Evolutionary conservation across 2,329 filamentous ascomycete genomes (phyloP), one percentile per base, ranked within the genome.

Genomic region (Fusarium albosuccineum): DNA sequence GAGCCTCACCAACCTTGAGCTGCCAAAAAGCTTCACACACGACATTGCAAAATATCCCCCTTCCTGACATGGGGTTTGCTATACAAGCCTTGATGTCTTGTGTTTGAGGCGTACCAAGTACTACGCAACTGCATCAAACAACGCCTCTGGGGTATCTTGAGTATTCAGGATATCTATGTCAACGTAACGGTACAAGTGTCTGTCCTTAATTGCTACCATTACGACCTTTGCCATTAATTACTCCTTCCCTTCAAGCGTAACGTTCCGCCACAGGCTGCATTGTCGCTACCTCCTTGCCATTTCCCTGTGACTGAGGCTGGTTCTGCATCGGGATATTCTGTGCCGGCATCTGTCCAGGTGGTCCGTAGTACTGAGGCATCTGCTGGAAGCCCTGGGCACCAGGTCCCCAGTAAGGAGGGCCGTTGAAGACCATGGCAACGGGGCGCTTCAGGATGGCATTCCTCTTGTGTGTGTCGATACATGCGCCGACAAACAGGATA

Each of bases 401-500:
- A 3, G 70, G 66, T 11, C 73, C 70, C 75, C 75, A 77, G 66
- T 74, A 73, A 17, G 70, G 65, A 16, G 71, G 74, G 14, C 68
- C 73, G 14, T 65, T 60, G 30, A 53, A 57, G 9, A 77, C 68
- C 34, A 78, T 61, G 53, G 73, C 69, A 44, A 77, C 54, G 14
- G 67, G 68, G 9, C 68, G 59, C 16, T 52, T 64, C 46, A 54
- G 56, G 16, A 69, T 64, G 9, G 64, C 60, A 56, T 80, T 79
- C 60, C 73, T 64, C 44, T 67, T 73, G 51, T 73, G 65, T 1
- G 78, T 80, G 57, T 81, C 79, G 60, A 81, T 71, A 57, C 81
- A 82, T 14, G 78, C 79, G 11, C 74, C 68, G 36, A 81, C 66
- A 63, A 83, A 82, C 40, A 82, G 71, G 57, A 75, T 63, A 40